Evolutionary conservation across 371 early-diverging fungal species (phyloP).

Genomic region (Mortierella sp.): DNA sequence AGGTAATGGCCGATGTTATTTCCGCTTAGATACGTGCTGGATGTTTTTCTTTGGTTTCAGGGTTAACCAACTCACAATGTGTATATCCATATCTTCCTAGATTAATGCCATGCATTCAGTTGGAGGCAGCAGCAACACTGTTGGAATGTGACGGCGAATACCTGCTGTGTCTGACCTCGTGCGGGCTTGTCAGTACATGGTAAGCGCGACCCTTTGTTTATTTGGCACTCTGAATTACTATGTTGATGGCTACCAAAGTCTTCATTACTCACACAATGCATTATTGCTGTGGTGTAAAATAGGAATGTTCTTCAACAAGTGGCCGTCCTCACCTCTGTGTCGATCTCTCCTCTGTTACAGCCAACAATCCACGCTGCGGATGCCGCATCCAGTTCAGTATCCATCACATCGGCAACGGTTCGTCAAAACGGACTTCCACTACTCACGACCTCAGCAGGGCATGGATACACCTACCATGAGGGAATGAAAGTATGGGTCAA

Average conservation of each 20-base stretch:
- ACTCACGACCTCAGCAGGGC: slow-evolving; percentile 77
- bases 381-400: slow-evolving; percentile 58
- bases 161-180: slow-evolving; percentile 75
- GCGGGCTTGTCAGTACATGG: slow-evolving; percentile 79
- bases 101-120: slow-evolving; percentile 75
- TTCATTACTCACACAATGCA: background rate
- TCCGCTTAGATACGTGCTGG: background rate
- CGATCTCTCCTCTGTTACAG: slow-evolving; percentile 72
- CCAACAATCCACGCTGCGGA: slow-evolving; percentile 59
- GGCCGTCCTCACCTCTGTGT: slow-evolving; percentile 64
- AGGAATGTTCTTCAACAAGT: slow-evolving; percentile 69
- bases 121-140: slow-evolving; percentile 76
- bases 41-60: background rate
- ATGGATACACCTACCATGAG: slow-evolving; percentile 80
- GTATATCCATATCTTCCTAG: slow-evolving; percentile 36
- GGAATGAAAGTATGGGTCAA: slow-evolving; percentile 82
- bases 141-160: slow-evolving; percentile 70
- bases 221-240: background rate
- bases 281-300: background rate
- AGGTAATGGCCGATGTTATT: slow-evolving; percentile 57
- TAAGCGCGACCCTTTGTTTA: slow-evolving; percentile 17
- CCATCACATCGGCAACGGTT: slow-evolving; percentile 73
- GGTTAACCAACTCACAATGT: background rate
- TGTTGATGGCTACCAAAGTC: background rate
- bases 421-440: slow-evolving; percentile 78